Conservation (phyloP, 495 filamentous ascomycete genomes). For the Penicillium odoratum region DNA sequence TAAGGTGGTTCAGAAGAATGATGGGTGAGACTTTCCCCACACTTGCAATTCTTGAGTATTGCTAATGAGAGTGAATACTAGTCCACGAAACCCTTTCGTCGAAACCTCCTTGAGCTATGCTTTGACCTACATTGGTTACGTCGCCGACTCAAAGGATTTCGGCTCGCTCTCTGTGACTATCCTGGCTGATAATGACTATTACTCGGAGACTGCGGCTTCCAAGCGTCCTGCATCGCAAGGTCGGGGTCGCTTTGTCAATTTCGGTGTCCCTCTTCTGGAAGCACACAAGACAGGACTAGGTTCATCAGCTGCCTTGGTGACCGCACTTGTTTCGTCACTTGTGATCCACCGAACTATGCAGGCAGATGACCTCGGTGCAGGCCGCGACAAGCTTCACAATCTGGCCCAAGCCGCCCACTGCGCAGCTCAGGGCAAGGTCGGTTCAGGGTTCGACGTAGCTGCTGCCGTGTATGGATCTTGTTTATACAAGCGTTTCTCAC, state of each 20-base stretch:
- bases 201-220: conserved; percentile 66
- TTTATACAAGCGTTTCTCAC: conserved; percentile 87
- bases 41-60: not conserved
- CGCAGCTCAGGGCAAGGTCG: conserved; percentile 94
- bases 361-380: conserved; percentile 52
- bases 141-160: conserved; percentile 55
- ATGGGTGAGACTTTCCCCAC: conserved; percentile 56
- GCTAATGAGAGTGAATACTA: conserved; percentile 16
- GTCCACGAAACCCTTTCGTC: conserved; percentile 74
- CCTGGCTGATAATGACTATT: conserved; percentile 94
- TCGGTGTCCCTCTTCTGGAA: conserved; percentile 68
- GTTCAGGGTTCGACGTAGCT: conserved; percentile 95
- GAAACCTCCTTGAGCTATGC: conserved; percentile 87
- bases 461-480: conserved; percentile 89
- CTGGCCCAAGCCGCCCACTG: conserved; percentile 92
- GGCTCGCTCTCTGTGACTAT: conserved; percentile 76
- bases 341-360: conserved; percentile 77
- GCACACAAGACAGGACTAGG: conserved; percentile 97
- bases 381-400: conserved; percentile 71
- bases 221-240: conserved; percentile 26
- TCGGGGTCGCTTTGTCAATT: conserved; percentile 66
- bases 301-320: conserved; percentile 92
- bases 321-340: conserved; percentile 79
- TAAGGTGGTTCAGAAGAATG: conserved; percentile 68
- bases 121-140: conserved; percentile 72